phyloP scores from a whole-genome alignment of 441 rosid genomes.

The Euphorbia corollata region DNA sequence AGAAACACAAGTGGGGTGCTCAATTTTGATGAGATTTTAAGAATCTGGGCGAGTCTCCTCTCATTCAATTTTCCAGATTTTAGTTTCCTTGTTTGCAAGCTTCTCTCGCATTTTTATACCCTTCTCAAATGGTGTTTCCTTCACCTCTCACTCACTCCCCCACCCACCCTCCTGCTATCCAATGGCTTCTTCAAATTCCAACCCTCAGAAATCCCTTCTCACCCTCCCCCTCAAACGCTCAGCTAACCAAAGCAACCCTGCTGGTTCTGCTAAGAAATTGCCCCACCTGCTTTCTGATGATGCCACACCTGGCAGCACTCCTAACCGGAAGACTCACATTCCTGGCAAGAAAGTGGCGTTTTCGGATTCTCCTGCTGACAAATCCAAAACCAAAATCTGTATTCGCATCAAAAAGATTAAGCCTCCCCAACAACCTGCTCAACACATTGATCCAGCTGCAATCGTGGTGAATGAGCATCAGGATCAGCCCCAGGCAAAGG shows the following conservation, averaged over 20 bases:
- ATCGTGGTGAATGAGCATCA: neutral
- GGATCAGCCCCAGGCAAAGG: slow-evolving; percentile 32
- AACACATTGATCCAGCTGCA: no score
- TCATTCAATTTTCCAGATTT: neutral
- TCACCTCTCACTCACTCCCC: slow-evolving; percentile 8
- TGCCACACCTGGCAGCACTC: no score
- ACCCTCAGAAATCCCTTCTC: slow-evolving; percentile 54
- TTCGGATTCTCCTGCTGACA: neutral
- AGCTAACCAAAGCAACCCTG: slow-evolving; percentile 36
- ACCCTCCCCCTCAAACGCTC: slow-evolving; percentile 65
- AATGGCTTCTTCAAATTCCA: slow-evolving; percentile 40
- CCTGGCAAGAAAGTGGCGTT: no score
- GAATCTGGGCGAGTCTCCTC: neutral
- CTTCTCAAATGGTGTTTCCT: slow-evolving; percentile 28
- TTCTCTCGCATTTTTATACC: neutral
- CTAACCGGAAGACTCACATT: no score
- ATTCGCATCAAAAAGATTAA: slow-evolving; percentile 30
- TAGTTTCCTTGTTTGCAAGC: neutral
- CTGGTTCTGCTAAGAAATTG: slow-evolving; percentile 29
- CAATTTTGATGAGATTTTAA: neutral
- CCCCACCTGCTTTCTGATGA: slow-evolving; percentile 27
- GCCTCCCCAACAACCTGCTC: no score
- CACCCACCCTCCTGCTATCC: slow-evolving; percentile 5
- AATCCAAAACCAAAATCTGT: slow-evolving; percentile 34
- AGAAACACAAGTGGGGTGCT: neutral